Evolutionary conservation across 129 eudicot species (phyloP).

Genomic region (Pulicaria dysenterica): DNA sequence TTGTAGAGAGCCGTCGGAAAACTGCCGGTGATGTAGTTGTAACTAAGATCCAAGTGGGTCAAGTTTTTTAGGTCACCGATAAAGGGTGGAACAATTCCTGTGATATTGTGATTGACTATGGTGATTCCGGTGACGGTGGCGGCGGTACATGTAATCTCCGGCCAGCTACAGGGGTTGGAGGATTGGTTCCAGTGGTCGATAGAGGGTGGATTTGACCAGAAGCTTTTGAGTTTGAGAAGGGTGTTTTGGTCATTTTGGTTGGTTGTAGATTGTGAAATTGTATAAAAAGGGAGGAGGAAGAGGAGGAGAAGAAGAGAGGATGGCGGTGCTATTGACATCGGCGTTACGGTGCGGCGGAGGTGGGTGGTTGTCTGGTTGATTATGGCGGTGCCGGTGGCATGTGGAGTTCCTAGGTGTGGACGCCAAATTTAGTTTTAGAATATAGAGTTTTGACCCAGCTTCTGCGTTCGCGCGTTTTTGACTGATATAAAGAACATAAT

Average conservation of each 20-base stretch:
- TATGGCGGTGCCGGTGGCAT: slow-evolving; percentile 35
- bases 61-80: slow-evolving; percentile 70
- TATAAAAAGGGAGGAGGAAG: slow-evolving; percentile 42
- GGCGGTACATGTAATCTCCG: slow-evolving; percentile 56
- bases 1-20: slow-evolving; percentile 64
- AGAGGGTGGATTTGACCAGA: slow-evolving; percentile 50
- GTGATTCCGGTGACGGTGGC: slow-evolving; percentile 43
- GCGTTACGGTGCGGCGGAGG: slow-evolving; percentile 12
- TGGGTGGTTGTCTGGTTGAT: slow-evolving; percentile 6
- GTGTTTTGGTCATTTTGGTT: slow-evolving; percentile 44
- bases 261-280: slow-evolving; percentile 42
- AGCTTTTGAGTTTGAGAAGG: slow-evolving; percentile 53
- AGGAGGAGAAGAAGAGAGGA: slow-evolving; percentile 33
- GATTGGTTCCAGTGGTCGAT: slow-evolving; percentile 59
- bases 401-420: slow-evolving; percentile 12
- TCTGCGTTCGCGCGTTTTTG: slow-evolving; percentile 2
- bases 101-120: slow-evolving; percentile 25
- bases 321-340: slow-evolving; percentile 27
- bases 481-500: slow-evolving; percentile 4
- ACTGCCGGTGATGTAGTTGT: slow-evolving; percentile 45
- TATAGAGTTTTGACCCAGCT: background rate
- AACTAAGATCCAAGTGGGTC: slow-evolving; percentile 42
- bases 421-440: slow-evolving; percentile 12
- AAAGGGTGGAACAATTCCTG: slow-evolving; percentile 49
- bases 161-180: slow-evolving; percentile 64